These are phyloP conservation scores for Sclerotinia borealis DNA, from an alignment of 2,329 filamentous ascomycete genomes.

Conservation along the genomic window DNA sequence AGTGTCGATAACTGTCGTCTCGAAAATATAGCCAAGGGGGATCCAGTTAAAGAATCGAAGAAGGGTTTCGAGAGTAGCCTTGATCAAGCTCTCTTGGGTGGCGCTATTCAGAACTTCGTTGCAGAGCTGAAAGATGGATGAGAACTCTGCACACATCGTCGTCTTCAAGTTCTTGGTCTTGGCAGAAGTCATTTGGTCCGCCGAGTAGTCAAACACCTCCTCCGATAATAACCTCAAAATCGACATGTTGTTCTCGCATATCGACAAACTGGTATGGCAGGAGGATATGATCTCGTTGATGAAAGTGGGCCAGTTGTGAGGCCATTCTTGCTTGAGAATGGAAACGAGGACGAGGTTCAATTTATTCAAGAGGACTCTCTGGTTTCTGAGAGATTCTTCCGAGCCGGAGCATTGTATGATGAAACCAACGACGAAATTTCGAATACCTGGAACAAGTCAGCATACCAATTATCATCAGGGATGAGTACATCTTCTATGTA, in stretches of 20 bases:
- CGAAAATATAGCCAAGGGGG: conserved; percentile 95
- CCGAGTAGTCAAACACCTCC: conserved; percentile 98
- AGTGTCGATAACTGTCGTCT: conserved; percentile 93
- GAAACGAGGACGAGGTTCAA: conserved; percentile 96
- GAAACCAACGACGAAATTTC: conserved; percentile 98
- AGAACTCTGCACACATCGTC: conserved; percentile 98
- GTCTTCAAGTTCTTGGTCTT: conserved; percentile 97
- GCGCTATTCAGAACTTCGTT: conserved; percentile 90
- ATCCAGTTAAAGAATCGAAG: conserved; percentile 99
- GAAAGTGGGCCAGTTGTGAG: conserved; percentile 98
- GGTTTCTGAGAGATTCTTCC: conserved; percentile 77
- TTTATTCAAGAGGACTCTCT: conserved; percentile 93
- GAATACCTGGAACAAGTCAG: conserved; percentile 62
- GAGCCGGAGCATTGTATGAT: conserved; percentile 91
- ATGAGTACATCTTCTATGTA: conserved; percentile 31
- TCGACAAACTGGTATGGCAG: conserved; percentile 89
- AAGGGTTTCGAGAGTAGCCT: conserved; percentile 93
- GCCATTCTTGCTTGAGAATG: conserved; percentile 98
- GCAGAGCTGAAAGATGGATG: conserved; percentile 95
- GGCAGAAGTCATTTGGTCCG: conserved; percentile 97
- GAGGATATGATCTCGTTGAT: conserved; percentile 99
- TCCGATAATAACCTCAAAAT: conserved; percentile 93
- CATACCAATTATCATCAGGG: not conserved
- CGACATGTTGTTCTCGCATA: conserved; percentile 99
- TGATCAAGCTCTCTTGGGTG: conserved; percentile 80